phyloP scores from a whole-genome alignment of 202 grass and related monocot species.

The Zoysia matrella region DNA sequence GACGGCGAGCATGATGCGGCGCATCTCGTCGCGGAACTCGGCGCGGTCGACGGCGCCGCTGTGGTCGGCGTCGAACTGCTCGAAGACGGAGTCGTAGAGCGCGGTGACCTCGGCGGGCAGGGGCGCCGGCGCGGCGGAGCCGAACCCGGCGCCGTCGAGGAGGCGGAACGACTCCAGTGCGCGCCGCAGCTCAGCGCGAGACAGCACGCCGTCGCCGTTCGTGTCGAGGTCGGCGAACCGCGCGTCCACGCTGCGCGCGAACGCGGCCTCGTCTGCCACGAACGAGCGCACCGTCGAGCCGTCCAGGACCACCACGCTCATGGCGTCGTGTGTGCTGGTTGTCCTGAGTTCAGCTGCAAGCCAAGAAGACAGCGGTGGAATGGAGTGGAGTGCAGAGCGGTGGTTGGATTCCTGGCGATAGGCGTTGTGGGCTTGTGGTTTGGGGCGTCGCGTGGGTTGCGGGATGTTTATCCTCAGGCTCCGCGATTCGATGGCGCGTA shows the following conservation, averaged over 20 bases:
- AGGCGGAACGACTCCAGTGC: constrained; percentile 93
- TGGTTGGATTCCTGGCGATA: not conserved
- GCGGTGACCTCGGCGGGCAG: constrained; percentile 61
- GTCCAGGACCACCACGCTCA: constrained; percentile 84
- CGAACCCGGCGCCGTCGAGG: constrained; percentile 74
- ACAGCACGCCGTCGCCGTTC: constrained; percentile 92
- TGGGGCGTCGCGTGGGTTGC: not conserved
- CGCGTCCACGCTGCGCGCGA: constrained; percentile 66
- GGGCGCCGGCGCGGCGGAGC: constrained; percentile 43
- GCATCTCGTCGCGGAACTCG: constrained; percentile 50
- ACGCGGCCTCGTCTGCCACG: constrained; percentile 73
- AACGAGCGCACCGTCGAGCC: constrained; percentile 80
- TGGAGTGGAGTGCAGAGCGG: not conserved
- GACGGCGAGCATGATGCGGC: no score
- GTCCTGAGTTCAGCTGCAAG: not conserved
- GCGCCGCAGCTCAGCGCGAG: constrained; percentile 76
- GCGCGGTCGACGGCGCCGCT: constrained; percentile 76
- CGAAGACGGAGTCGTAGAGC: constrained; percentile 90
- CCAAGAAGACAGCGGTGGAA: no score
- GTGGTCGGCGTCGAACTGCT: constrained; percentile 85
- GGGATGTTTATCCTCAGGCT: not conserved
- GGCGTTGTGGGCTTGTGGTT: not conserved
- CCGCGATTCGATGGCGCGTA: not conserved
- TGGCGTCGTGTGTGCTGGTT: not conserved
- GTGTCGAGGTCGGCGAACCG: constrained; percentile 76